Evolutionary conservation across 108 stramenopile species (phyloP).

Genomic region (Schizochytrium sp.): DNA sequence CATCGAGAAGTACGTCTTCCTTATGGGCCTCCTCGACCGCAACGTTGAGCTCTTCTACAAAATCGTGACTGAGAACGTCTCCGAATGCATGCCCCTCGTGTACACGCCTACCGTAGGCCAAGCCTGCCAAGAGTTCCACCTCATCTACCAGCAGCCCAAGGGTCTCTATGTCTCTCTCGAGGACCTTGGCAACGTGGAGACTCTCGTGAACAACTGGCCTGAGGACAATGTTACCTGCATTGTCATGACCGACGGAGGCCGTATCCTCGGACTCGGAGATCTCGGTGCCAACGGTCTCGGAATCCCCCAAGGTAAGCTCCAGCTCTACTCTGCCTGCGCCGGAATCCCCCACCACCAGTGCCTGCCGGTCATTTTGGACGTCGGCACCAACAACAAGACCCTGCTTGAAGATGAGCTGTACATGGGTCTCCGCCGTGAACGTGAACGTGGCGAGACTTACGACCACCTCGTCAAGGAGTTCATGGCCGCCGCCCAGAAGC

Average conservation of each 20-base stretch:
- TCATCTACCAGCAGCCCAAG: slow-evolving; percentile 75
- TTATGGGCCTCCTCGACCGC: slow-evolving; percentile 91
- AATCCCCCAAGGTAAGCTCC: slow-evolving; percentile 93
- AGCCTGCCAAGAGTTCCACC: slow-evolving; percentile 86
- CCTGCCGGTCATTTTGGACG: slow-evolving; percentile 93
- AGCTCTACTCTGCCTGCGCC: slow-evolving; percentile 94
- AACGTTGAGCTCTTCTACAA: slow-evolving; percentile 98
- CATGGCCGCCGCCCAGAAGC: slow-evolving; percentile 89
- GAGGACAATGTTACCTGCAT: slow-evolving; percentile 92
- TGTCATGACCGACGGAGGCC: slow-evolving; percentile 95
- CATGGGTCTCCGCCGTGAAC: slow-evolving; percentile 85
- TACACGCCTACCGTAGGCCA: slow-evolving; percentile 99
- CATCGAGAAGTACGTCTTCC: slow-evolving; percentile 90
- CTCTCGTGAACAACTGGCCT: slow-evolving; percentile 97
- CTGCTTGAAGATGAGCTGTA: slow-evolving; percentile 90
- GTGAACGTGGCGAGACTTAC: slow-evolving; percentile 83
- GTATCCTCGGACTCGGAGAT: slow-evolving; percentile 96
- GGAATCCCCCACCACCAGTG: slow-evolving; percentile 96
- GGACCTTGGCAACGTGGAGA: slow-evolving; percentile 90
- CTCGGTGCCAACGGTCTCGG: slow-evolving; percentile 96
- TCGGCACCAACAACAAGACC: slow-evolving; percentile 95
- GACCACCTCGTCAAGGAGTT: slow-evolving; percentile 95
- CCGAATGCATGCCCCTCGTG: slow-evolving; percentile 94
- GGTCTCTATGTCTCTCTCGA: slow-evolving; percentile 95
- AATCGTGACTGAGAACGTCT: slow-evolving; percentile 90